Evolutionary conservation across 139 green algal species (phyloP), one percentile per base, ranked within the genome.

Genomic region (Haematococcus sp.): DNA sequence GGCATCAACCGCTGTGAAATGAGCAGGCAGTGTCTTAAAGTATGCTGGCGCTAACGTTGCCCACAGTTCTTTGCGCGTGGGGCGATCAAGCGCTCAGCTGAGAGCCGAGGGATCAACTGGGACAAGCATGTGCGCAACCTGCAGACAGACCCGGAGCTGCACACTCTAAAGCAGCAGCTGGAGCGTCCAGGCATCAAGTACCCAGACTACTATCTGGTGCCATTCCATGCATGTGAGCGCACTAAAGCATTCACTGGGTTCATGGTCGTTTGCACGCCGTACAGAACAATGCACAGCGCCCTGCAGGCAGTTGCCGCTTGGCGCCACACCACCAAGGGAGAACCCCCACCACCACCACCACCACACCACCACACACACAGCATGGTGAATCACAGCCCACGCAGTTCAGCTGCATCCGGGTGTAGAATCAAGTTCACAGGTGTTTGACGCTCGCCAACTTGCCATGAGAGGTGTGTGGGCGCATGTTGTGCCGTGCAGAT

Each of bases 201-300:
- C 78, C 90, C 90, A 0, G 52, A 54, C 49, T 95, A 95, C 77
- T 95, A 94, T 78, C 79, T 85, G 0, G 51, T 85, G 68, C 84
- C 88, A n/a, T 95, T 95, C 83, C 91, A 95, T 74, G 82, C 84
- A 31, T 94, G 93, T 78, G 72, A 87, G 1, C 40, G n/a, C n/a
- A n/a, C n/a, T 19, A 59, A 70, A 2, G 80, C 40, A 49, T 49
- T n/a, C n/a, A n/a, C n/a, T n/a, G n/a, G n/a, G n/a, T n/a, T n/a
- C n/a, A n/a, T n/a, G n/a, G n/a, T n/a, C n/a, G n/a, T n/a, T n/a
- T 71, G 35, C 40, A 15, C 13, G 17, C 7, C 7, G 19, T 7
- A 28, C 13, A 63, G 55, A 35, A 15, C 15, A 15, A 61, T 23
- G 16, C 54, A 30, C 27, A 61, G 17, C 54, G 27, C 5, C 54